Percentiles rank a stretch among this genome's conserved stretches.
Conservation (phyloP, 306 rosid genomes). For the Prunus campanulata region DNA sequence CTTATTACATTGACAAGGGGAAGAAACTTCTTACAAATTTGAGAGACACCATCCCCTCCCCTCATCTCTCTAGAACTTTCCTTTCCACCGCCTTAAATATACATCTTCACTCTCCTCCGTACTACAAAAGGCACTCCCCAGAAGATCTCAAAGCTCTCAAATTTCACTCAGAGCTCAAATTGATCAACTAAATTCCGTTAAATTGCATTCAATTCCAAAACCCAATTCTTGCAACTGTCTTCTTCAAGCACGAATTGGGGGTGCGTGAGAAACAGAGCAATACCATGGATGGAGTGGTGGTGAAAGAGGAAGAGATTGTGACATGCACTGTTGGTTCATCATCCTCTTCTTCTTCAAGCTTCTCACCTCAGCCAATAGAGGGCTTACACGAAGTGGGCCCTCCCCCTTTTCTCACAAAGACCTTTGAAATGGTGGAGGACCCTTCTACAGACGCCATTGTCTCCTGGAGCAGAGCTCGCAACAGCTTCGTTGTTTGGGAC, state of each 20-base stretch:
- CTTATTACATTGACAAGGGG: slow-evolving; percentile 21
- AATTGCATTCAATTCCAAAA: not conserved
- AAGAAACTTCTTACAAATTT: slow-evolving; percentile 30
- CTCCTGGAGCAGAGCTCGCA: slow-evolving; percentile 85
- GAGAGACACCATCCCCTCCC: not conserved
- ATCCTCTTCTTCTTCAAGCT: slow-evolving; percentile 48
- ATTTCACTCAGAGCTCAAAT: not conserved
- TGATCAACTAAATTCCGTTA: not conserved
- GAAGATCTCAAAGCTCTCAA: not conserved
- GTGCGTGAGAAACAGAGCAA: not conserved
- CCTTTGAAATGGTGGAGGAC: slow-evolving; percentile 92
- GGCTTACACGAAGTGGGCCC: slow-evolving; percentile 79
- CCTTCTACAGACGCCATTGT: slow-evolving; percentile 75
- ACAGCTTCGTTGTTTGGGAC: slow-evolving; percentile 95
- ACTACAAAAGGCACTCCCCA: not conserved
- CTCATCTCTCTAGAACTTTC: slow-evolving; percentile 51
- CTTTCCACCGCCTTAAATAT: slow-evolving; percentile 25
- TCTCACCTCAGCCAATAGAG: slow-evolving; percentile 70
- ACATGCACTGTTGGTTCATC: slow-evolving; percentile 33
- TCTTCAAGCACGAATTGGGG: not conserved
- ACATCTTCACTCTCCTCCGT: not conserved
- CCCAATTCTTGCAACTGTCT: not conserved
- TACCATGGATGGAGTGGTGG: slow-evolving; percentile 38
- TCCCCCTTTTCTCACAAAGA: slow-evolving; percentile 88
- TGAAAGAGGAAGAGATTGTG: slow-evolving; percentile 54